Percentiles rank a stretch among this genome's conserved stretches.
Conservation (phyloP, 306 rosid species). For the Malus sylvestris region DNA sequence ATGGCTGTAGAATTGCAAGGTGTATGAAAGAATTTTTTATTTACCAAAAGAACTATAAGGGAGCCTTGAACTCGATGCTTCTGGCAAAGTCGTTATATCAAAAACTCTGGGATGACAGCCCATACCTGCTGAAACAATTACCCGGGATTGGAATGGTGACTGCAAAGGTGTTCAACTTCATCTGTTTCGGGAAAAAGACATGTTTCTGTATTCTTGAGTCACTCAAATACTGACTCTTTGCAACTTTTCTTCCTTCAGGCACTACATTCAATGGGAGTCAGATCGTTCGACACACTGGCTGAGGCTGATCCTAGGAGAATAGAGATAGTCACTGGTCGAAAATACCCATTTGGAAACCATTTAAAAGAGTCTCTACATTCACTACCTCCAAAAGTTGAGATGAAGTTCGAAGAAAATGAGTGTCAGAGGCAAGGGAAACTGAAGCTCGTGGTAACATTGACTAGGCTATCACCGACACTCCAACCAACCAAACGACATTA, state of each 20-base stretch:
- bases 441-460: constrained; percentile 66
- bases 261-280: constrained; percentile 69
- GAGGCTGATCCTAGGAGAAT: constrained; percentile 93
- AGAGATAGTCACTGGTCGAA: constrained; percentile 91
- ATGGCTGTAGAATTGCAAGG: constrained; percentile 83
- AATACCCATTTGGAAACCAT: constrained; percentile 91
- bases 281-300: constrained; percentile 70
- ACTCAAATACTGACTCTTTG: not conserved
- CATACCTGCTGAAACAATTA: constrained; percentile 81
- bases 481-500: constrained; percentile 67
- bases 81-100: constrained; percentile 80
- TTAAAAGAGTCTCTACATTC: constrained; percentile 83
- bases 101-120: constrained; percentile 96
- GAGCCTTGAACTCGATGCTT: constrained; percentile 65
- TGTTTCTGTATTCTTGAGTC: not conserved
- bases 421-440: constrained; percentile 49
- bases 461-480: constrained; percentile 53
- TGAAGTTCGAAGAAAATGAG: constrained; percentile 57
- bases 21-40: constrained; percentile 94
- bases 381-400: constrained; percentile 75
- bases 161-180: constrained; percentile 57
- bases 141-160: constrained; percentile 99
- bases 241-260: constrained; percentile 44
- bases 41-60: constrained; percentile 72
- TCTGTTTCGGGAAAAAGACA: constrained; percentile 5